Base-by-base conservation (phyloP, 306 rosid genomes). In the Acacia confusa region DNA sequence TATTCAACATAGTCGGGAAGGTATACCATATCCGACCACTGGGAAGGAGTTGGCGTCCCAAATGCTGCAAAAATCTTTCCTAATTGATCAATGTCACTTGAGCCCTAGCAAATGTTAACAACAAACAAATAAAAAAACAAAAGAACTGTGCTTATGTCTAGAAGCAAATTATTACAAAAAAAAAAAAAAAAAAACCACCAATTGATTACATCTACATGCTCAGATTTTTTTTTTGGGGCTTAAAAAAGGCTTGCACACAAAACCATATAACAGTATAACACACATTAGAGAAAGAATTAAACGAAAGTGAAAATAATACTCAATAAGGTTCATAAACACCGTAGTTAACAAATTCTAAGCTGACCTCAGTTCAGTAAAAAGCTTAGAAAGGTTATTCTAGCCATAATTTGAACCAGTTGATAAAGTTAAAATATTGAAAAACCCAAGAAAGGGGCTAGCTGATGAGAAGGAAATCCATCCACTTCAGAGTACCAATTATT, bases 1-100 rank as follows among this genome's bases (percentile, higher is more conserved):
- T 92, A 95, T 87, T 95, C 99, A 80, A 95, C 97, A 78, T 92
- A 95, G 90, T 95, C 98, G 47, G 97, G 97, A 73, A 95, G 97
- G 78, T 81, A 91, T 47, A 88, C 79, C 89, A 95, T 89, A 87
- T 95, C 99, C 75, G 97, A 88, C 97, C 99, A 95, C 83, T 92
- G 99, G 77, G 97, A 87, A 87, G 91, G 76, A 58, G 97, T 83
- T 64, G 99, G 98, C 69, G 98, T 93, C 79, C 99, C 98, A 86
- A 93, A 92, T 69, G 98, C 97, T 17, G 94, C 96, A 73, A 95
- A 95, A 78, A 92, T 91, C 86, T 95, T 95, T 70, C 98, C 98
- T 79, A 95, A 86, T 81, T 95, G 99, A 84, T 95, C 99, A 68
- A 93, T 95, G 78, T 95, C 99, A 83, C 96, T 95, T 70, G 98